Percentiles rank a stretch among this genome's conserved stretches.
These are phyloP conservation scores for Eutrema salsugineum DNA, from an alignment of 441 rosid species.

Conservation along the genomic window DNA sequence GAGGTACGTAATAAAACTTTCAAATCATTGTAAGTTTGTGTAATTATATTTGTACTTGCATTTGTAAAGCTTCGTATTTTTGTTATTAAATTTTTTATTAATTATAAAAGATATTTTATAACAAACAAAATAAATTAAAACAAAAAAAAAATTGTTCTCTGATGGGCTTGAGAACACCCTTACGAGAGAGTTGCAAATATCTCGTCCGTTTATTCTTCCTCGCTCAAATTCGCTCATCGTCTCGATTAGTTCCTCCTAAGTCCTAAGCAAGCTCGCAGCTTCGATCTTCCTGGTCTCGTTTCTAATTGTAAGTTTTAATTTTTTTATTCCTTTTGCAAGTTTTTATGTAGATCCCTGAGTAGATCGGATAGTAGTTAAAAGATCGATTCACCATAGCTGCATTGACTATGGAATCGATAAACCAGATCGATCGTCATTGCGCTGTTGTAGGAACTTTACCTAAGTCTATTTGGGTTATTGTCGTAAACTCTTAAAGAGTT, in stretches of 20 bases:
- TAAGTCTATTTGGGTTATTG: background rate
- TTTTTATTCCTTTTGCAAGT: background rate
- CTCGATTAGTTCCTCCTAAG: background rate
- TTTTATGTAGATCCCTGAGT: background rate
- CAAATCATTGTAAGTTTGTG: too few species aligned
- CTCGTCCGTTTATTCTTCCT: background rate
- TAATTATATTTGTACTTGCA: too few species aligned
- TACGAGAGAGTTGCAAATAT: background rate
- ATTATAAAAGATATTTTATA: too few species aligned
- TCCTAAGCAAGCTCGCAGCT: constrained; percentile 3
- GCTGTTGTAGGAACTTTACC: background rate
- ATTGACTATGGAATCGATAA: background rate
- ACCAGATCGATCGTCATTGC: background rate
- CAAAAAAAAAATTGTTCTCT: background rate
- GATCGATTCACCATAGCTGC: constrained; percentile 7
- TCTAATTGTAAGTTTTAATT: background rate
- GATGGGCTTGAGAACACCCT: constrained; percentile 1
- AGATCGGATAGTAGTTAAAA: constrained; percentile 9
- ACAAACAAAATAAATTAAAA: too few species aligned
- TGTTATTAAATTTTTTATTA: too few species aligned
- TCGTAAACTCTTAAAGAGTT: background rate
- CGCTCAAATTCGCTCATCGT: constrained; percentile 1
- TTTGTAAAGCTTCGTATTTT: too few species aligned
- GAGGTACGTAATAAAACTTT: too few species aligned
- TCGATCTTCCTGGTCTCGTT: constrained; percentile 2